A percentile compares a stretch with the other conserved stretches of the same genome.
These are phyloP conservation scores for Cyclotella choctawhatcheeana DNA, from an alignment of 108 stramenopile species.

Conservation along the genomic window DNA sequence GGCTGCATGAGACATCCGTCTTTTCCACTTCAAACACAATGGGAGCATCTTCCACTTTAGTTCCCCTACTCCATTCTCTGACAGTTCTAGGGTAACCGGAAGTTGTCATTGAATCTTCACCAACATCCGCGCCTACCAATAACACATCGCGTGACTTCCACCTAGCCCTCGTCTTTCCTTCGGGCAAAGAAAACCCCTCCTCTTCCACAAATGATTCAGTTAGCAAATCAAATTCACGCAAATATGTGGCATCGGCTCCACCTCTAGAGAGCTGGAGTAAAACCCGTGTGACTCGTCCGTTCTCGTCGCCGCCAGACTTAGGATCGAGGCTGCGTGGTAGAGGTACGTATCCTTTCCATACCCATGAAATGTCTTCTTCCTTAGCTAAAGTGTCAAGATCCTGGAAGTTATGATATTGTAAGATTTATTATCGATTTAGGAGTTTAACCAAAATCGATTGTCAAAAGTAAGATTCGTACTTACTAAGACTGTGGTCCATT, in stretches of 20 bases:
- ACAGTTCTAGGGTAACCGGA: slow-evolving; percentile 92
- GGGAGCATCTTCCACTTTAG: slow-evolving; percentile 79
- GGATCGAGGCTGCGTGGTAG: slow-evolving; percentile 69
- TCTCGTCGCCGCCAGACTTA: slow-evolving; percentile 32
- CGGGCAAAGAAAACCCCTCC: slow-evolving; percentile 67
- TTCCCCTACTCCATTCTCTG: slow-evolving; percentile 90
- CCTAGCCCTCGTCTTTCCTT: slow-evolving; percentile 73
- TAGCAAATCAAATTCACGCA: slow-evolving; percentile 89
- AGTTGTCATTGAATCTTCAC: slow-evolving; percentile 72
- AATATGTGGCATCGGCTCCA: slow-evolving; percentile 88
- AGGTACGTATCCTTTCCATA: slow-evolving; percentile 79
- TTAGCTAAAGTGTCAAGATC: slow-evolving; percentile 85
- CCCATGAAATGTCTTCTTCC: slow-evolving; percentile 81
- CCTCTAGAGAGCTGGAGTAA: slow-evolving; percentile 82
- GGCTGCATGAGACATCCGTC: slow-evolving; percentile 81
- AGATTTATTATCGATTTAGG: no score
- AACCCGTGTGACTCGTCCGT: slow-evolving; percentile 57
- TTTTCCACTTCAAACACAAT: slow-evolving; percentile 89
- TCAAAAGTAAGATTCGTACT: no score
- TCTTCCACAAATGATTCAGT: slow-evolving; percentile 74
- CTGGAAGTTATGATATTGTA: no score
- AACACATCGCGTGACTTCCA: slow-evolving; percentile 57
- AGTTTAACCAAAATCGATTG: no score
- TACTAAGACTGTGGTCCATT: slow-evolving; percentile 88
- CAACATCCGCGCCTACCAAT: slow-evolving; percentile 74